These are phyloP conservation scores for Penicillium corylophilum DNA, from an alignment of 2,329 filamentous ascomycete genomes.

Conservation along the genomic window DNA sequence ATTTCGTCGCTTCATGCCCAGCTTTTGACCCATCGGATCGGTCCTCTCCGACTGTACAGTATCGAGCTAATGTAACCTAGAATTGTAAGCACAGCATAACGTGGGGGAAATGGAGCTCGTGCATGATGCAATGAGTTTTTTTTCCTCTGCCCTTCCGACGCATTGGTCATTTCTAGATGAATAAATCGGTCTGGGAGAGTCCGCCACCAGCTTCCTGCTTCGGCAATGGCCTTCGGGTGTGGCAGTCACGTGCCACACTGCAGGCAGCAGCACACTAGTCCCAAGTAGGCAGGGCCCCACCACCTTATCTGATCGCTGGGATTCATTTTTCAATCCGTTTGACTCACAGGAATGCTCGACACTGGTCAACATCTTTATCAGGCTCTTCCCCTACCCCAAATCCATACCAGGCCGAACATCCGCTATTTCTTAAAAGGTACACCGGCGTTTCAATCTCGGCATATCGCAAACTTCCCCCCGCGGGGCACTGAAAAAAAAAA, in stretches of 20 bases:
- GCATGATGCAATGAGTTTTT: slow-evolving; percentile 3
- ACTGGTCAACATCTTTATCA: slow-evolving; percentile 7
- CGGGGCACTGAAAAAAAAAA: background rate
- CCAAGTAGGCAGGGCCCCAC: slow-evolving; percentile 2
- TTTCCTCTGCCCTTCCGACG: too few relatives aligned
- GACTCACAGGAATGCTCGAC: slow-evolving; percentile 14
- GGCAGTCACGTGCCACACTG: slow-evolving; percentile 13
- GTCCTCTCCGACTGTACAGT: slow-evolving; percentile 15
- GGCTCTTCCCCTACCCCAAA: background rate
- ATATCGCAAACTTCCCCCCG: background rate
- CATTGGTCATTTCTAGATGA: background rate
- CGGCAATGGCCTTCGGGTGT: background rate
- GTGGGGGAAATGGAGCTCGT: background rate
- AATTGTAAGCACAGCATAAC: background rate
- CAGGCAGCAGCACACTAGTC: slow-evolving; percentile 9
- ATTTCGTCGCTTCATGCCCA: slow-evolving; percentile 14
- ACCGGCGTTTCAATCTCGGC: slow-evolving; percentile 1
- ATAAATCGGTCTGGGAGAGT: background rate
- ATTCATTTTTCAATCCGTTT: slow-evolving; percentile 17
- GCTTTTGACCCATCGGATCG: slow-evolving; percentile 13
- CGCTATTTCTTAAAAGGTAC: background rate
- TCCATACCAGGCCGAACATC: background rate
- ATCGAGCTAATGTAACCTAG: slow-evolving; percentile 7
- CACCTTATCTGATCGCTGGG: slow-evolving; percentile 17
- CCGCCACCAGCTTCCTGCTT: slow-evolving; percentile 17